Conservation (phyloP, 2,329 filamentous ascomycete genomes). For the Simplicillium aogashimaense region DNA sequence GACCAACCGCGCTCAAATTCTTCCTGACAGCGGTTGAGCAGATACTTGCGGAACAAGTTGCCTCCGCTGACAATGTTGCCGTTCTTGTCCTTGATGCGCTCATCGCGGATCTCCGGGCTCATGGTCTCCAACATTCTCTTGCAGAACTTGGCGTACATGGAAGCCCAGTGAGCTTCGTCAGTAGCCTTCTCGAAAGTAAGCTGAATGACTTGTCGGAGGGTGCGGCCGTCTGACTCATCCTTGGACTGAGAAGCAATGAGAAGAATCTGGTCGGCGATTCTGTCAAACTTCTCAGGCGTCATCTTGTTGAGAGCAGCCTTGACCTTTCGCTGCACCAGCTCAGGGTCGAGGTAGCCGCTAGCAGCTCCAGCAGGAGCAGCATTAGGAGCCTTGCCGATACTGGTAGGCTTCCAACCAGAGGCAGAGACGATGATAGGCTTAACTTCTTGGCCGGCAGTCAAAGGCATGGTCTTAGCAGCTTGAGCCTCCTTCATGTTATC, state of each 20-base stretch:
- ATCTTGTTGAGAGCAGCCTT: conserved; percentile 99
- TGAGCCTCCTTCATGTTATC: conserved; percentile 55
- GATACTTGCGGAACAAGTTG: conserved; percentile 93
- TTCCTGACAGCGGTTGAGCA: conserved; percentile 96
- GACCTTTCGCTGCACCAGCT: conserved; percentile 96
- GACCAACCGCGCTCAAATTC: conserved; percentile 99
- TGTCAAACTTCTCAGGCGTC: conserved; percentile 98
- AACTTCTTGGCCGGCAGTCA: conserved; percentile 73
- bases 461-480: conserved; percentile 78
- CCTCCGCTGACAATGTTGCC: conserved; percentile 85
- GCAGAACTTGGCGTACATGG: conserved; percentile 98
- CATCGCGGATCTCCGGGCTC: conserved; percentile 89
- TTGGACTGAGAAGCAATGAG: conserved; percentile 90
- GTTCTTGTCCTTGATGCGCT: conserved; percentile 84
- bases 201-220: conserved; percentile 94
- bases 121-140: conserved; percentile 94
- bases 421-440: conserved; percentile 65
- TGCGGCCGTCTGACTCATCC: conserved; percentile 88
- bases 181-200: conserved; percentile 99
- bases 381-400: conserved; percentile 38
- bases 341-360: conserved; percentile 64
- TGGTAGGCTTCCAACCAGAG: conserved; percentile 85
- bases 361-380: conserved; percentile 26
- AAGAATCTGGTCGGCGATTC: conserved; percentile 87
- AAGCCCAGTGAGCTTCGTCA: conserved; percentile 96